phyloP scores from a whole-genome alignment of 2,329 filamentous ascomycete genomes.

The Dactylellina drechsleri region DNA sequence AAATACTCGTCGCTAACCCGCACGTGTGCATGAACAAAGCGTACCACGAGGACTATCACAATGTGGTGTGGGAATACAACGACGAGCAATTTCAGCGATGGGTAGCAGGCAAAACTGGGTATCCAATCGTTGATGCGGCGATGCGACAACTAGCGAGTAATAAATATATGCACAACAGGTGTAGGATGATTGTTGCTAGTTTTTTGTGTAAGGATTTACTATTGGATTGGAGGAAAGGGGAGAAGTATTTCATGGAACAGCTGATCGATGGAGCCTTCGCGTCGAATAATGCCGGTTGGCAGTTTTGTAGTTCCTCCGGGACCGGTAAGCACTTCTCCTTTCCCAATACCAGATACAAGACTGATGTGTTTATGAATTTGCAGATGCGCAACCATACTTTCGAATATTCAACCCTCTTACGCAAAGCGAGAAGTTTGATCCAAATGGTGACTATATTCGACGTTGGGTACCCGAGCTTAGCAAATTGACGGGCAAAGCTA shows the following conservation, averaged over 20 bases:
- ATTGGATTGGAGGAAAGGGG: constrained; percentile 84
- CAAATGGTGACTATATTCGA: constrained; percentile 79
- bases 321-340: constrained; percentile 57
- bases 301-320: constrained; percentile 59
- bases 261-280: constrained; percentile 83
- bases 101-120: constrained; percentile 79
- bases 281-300: constrained; percentile 78
- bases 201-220: constrained; percentile 83
- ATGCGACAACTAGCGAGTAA: constrained; percentile 78
- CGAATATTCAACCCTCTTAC: constrained; percentile 86
- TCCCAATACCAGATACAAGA: no score
- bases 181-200: constrained; percentile 83
- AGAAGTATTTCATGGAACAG: constrained; percentile 83
- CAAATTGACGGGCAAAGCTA: constrained; percentile 68
- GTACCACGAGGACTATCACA: constrained; percentile 84
- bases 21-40: constrained; percentile 80
- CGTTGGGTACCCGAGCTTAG: constrained; percentile 82
- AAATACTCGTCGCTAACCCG: constrained; percentile 85
- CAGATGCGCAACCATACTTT: constrained; percentile 87
- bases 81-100: constrained; percentile 75
- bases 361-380: not conserved
- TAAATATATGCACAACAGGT: constrained; percentile 86
- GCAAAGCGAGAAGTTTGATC: constrained; percentile 88
- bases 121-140: constrained; percentile 84
- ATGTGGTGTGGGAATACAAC: constrained; percentile 83